Evolutionary conservation across 2,329 filamentous ascomycete genomes (phyloP).

Genomic region (Dactylellina leptospora): DNA sequence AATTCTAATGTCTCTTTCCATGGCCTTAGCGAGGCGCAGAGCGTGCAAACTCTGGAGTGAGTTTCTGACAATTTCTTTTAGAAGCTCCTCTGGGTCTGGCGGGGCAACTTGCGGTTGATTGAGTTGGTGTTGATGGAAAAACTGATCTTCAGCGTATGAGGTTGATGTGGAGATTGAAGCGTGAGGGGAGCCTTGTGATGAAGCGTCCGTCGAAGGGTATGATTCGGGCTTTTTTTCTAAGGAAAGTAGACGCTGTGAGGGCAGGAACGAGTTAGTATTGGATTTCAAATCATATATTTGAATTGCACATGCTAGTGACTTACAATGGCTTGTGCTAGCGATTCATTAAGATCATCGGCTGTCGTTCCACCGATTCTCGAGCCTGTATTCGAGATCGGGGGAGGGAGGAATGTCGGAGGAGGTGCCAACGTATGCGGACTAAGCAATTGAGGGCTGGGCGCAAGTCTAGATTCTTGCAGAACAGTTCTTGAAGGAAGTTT

Average conservation of each 20-base stretch:
- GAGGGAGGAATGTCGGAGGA: slow-evolving; percentile 31
- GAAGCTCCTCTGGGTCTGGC: slow-evolving; percentile 43
- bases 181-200: slow-evolving; percentile 37
- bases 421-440: slow-evolving; percentile 33
- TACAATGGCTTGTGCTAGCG: slow-evolving; percentile 50
- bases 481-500: slow-evolving; percentile 41
- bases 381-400: slow-evolving; percentile 3
- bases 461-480: slow-evolving; percentile 36
- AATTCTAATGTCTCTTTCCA: slow-evolving; percentile 43
- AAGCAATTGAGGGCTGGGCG: slow-evolving; percentile 32
- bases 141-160: slow-evolving; percentile 44
- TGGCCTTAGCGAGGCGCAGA: slow-evolving; percentile 41
- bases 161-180: slow-evolving; percentile 42
- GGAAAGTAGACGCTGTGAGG: slow-evolving; percentile 29
- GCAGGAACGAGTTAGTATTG: not conserved
- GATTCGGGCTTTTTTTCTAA: slow-evolving; percentile 50
- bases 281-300: not conserved
- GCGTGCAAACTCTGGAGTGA: slow-evolving; percentile 50
- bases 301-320: not conserved
- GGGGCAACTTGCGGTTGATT: slow-evolving; percentile 16
- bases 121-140: slow-evolving; percentile 17
- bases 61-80: slow-evolving; percentile 52
- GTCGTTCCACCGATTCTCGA: slow-evolving; percentile 17
- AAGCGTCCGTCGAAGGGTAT: slow-evolving; percentile 35
- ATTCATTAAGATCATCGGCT: slow-evolving; percentile 47